Conservation (phyloP, 306 rosid species). For the Cajanus cajan region DNA sequence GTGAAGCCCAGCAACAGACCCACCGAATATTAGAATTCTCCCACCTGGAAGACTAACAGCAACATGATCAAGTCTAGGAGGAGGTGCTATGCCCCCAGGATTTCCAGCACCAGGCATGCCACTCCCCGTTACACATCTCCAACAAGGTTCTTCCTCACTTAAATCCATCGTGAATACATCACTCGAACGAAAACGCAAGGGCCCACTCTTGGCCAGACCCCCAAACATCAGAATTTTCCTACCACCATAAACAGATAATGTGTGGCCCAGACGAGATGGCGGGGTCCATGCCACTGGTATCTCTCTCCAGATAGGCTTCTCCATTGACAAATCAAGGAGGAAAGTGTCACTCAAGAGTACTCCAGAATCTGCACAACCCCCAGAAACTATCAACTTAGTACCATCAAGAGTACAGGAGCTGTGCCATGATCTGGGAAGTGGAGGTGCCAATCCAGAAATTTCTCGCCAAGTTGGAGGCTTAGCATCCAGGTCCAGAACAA, state of each 20-base stretch:
- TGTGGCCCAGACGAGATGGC: constrained; percentile 87
- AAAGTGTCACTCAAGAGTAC: constrained; percentile 85
- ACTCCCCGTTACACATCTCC: constrained; percentile 85
- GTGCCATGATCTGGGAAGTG: constrained; percentile 93
- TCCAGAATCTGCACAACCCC: constrained; percentile 93
- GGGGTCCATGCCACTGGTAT: constrained; percentile 91
- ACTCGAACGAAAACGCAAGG: constrained; percentile 80
- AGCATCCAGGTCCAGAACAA: constrained; percentile 79
- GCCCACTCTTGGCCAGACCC: constrained; percentile 95
- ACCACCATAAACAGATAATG: constrained; percentile 80
- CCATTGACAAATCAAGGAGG: constrained; percentile 87
- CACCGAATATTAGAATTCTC: constrained; percentile 84
- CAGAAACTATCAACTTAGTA: constrained; percentile 85
- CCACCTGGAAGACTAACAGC: constrained; percentile 94
- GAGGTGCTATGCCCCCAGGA: constrained; percentile 91
- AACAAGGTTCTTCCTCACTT: constrained; percentile 86
- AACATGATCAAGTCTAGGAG: constrained; percentile 91
- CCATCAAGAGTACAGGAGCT: constrained; percentile 94
- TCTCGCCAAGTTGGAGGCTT: constrained; percentile 93
- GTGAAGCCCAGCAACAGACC: constrained; percentile 95
- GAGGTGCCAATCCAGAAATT: constrained; percentile 91
- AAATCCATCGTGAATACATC: constrained; percentile 87
- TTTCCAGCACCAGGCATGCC: constrained; percentile 93
- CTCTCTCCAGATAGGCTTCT: constrained; percentile 87
- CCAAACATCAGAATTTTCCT: constrained; percentile 88